Evolutionary conservation across 2,329 filamentous ascomycete species (phyloP).

Genomic region (Talaromyces sp.): DNA sequence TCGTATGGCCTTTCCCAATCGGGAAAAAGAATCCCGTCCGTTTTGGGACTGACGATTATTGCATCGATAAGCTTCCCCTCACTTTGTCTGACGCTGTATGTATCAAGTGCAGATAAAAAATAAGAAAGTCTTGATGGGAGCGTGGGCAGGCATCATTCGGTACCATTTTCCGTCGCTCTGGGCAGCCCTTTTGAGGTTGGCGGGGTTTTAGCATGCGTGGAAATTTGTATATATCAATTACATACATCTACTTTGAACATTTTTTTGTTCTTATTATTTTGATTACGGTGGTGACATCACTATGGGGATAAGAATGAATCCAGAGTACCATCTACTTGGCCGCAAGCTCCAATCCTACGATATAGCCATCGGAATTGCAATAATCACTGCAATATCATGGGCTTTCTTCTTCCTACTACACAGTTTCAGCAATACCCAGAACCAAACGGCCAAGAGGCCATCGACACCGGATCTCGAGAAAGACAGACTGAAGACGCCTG

Average conservation of each 20-base stretch:
- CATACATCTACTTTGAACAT: not conserved
- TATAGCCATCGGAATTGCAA: not conserved
- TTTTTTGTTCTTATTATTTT: no score
- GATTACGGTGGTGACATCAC: not conserved
- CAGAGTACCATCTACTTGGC: not conserved
- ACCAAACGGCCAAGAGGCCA: constrained; percentile 10
- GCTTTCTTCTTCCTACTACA: not conserved
- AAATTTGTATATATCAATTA: not conserved
- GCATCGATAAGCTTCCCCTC: constrained; percentile 6
- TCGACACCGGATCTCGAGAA: constrained; percentile 45
- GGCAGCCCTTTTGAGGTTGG: constrained; percentile 8
- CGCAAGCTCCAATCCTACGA: not conserved
- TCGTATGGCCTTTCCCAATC: constrained; percentile 25
- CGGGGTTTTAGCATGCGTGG: not conserved
- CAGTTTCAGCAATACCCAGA: not conserved
- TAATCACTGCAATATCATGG: not conserved
- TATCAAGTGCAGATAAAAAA: not conserved
- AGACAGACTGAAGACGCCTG: constrained; percentile 25
- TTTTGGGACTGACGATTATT: not conserved
- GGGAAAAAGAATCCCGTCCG: constrained; percentile 30
- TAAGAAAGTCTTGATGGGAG: not conserved
- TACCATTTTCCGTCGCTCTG: constrained; percentile 2
- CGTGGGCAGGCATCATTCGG: not conserved
- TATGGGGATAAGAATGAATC: not conserved
- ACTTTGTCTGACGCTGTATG: not conserved